Evolutionary conservation across 495 filamentous ascomycete species (phyloP), one percentile per base, ranked within the genome.

Genomic region (Aspergillus incahuasiensis): DNA sequence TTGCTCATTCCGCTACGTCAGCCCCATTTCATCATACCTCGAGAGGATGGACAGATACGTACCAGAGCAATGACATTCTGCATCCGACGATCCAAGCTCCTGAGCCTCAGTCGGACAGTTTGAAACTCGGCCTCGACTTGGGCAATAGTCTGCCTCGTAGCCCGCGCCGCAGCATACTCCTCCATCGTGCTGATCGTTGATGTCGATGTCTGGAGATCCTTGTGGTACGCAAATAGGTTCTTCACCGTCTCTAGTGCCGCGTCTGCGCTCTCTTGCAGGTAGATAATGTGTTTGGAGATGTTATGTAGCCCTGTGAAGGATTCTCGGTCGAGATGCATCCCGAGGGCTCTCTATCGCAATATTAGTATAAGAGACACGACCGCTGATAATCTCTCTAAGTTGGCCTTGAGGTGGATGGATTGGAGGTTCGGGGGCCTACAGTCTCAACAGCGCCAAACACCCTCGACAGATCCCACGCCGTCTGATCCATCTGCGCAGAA

Each of bases 41-140:
- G 12, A n/a, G 13, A 40, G 3, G n/a, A 18, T 19, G 0, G 15
- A 48, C 22, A 15, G 15, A 9, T 19, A 2, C 48, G 8, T n/a
- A 40, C 32, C 18, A 50, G n/a, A 8, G 48, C 28, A 38, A 50
- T 50, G 1, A 51, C 19, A 39, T 51, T 51, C 48, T 51, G 16
- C 48, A 51, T 51, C 19, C 48, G 30, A 11, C 34, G 20, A 39
- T 51, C 48, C 32, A 40, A 18, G 22, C 48, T 40, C 7, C 8
- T 22, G 5, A 51, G 18, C 2, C 48, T 28, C 6, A 51, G 34
- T 15, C 9, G 20, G 18, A 51, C 34, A 0, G 48, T 18, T 15
- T 51, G 48, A n/a, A 51, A 51, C 16, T 38, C 19, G 6, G 48
- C 34, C 21, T 51, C 48, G 19, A 24, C 34, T 18, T 50, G 32